Evolutionary conservation across 2,329 filamentous ascomycete species (phyloP).

Genomic region (Hirsutella rhossiliensis): DNA sequence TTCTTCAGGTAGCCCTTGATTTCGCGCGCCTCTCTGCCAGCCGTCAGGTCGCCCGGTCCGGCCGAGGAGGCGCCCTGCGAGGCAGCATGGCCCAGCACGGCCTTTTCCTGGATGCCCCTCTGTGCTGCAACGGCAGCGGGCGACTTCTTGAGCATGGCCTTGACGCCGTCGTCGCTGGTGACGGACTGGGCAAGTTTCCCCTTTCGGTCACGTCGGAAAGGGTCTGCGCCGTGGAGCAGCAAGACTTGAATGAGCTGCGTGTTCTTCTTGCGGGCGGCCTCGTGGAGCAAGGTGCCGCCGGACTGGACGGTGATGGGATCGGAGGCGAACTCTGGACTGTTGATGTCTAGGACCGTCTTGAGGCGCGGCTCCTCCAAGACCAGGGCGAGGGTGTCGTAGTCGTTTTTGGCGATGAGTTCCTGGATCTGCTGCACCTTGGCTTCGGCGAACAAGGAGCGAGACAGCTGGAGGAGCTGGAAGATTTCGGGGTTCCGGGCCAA

Average conservation of each 20-base stretch:
- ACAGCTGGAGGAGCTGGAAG: conserved; percentile 86
- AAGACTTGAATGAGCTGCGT: conserved; percentile 80
- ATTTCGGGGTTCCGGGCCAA: conserved; percentile 87
- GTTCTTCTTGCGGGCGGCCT: conserved; percentile 82
- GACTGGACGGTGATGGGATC: conserved; percentile 65
- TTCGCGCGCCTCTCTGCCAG: conserved; percentile 78
- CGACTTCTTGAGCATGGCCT: conserved; percentile 82
- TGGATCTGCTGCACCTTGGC: conserved; percentile 77
- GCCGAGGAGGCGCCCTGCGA: conserved; percentile 42
- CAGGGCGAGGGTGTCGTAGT: conserved; percentile 68
- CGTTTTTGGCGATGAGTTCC: conserved; percentile 55
- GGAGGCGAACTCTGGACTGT: conserved; percentile 77
- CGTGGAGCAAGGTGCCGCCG: conserved; percentile 88
- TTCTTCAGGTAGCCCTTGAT: conserved; percentile 99
- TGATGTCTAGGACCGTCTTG: conserved; percentile 81
- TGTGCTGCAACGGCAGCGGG: conserved; percentile 91
- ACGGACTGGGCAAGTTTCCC: conserved; percentile 93
- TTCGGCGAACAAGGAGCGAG: conserved; percentile 82
- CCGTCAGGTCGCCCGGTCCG: conserved; percentile 46
- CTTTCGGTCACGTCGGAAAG: conserved; percentile 87
- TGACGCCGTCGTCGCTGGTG: conserved; percentile 85
- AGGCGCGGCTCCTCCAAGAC: conserved; percentile 76
- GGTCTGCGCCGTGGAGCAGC: conserved; percentile 87
- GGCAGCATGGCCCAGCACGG: conserved; percentile 67
- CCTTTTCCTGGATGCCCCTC: conserved; percentile 92